A percentile compares a stretch with the other conserved stretches of the same genome.
Evolutionary conservation across 306 rosid genomes (phyloP).

Genomic region (Ammopiptanthus mongolicus): DNA sequence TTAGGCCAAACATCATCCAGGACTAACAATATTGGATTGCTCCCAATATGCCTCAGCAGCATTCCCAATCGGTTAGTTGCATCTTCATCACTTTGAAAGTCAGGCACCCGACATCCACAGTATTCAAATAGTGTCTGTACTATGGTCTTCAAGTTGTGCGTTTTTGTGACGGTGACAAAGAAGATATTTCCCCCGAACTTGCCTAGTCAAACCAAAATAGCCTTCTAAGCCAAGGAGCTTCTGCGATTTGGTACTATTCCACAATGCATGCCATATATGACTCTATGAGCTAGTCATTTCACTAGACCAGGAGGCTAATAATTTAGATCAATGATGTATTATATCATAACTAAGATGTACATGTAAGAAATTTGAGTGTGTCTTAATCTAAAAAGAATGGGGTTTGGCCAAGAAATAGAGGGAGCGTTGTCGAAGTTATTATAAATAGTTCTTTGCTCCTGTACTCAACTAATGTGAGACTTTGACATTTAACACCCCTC

Average conservation of each 20-base stretch:
- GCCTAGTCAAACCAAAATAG: conserved; percentile 32
- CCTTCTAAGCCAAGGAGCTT: not conserved
- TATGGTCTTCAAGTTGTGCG: conserved; percentile 44
- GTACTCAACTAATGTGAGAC: no score
- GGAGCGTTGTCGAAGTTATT: no score
- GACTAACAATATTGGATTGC: conserved; percentile 38
- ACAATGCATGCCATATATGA: conserved; percentile 1
- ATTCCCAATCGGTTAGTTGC: conserved; percentile 27
- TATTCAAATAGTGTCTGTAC: conserved; percentile 32
- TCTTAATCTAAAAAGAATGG: not conserved
- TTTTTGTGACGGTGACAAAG: conserved; percentile 39
- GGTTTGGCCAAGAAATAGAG: not conserved
- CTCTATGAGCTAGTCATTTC: not conserved
- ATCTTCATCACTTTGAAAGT: conserved; percentile 37
- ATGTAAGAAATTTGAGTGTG: not conserved
- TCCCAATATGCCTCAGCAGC: conserved; percentile 20
- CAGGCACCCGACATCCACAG: conserved; percentile 31
- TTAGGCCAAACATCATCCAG: conserved; percentile 66
- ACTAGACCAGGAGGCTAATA: not conserved
- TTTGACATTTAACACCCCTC: no score
- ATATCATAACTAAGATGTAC: not conserved
- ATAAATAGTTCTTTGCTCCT: no score
- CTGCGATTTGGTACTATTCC: not conserved
- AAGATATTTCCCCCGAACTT: conserved; percentile 42
- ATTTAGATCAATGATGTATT: not conserved